phyloP scores from a whole-genome alignment of 2,329 filamentous ascomycete species.

The Lachnellula willkommii region DNA sequence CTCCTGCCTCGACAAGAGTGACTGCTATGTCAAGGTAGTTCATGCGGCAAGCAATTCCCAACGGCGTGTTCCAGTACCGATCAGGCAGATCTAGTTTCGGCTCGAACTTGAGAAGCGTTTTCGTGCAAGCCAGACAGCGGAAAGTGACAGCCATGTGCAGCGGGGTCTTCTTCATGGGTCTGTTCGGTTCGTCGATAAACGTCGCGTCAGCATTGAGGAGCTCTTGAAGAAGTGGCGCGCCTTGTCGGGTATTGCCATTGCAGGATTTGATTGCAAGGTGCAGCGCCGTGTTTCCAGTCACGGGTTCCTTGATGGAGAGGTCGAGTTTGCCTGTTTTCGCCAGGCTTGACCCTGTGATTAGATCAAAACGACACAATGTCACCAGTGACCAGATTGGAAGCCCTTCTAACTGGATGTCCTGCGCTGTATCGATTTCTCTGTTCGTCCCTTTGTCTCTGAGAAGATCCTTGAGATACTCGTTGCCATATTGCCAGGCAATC shows the following conservation, averaged over 20 bases:
- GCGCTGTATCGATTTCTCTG: not conserved
- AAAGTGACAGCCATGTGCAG: conserved; percentile 13
- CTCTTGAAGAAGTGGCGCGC: conserved; percentile 2
- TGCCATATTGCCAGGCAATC: conserved; percentile 15
- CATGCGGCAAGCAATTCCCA: conserved; percentile 6
- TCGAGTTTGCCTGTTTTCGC: not conserved
- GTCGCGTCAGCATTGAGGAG: not conserved
- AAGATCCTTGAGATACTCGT: conserved; percentile 7
- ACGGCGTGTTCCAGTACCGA: conserved; percentile 8
- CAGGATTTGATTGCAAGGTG: conserved; percentile 8
- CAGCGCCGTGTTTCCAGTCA: conserved; percentile 9
- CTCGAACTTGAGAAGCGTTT: conserved; percentile 10
- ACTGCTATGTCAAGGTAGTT: conserved; percentile 1
- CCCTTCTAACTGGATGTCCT: not conserved
- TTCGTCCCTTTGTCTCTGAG: not conserved
- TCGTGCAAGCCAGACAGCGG: conserved; percentile 2
- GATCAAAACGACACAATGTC: not conserved
- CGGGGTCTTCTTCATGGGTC: conserved; percentile 7
- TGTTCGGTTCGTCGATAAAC: conserved; percentile 6
- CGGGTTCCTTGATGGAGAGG: conserved; percentile 6
- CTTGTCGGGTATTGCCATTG: not conserved
- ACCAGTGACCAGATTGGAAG: conserved; percentile 16
- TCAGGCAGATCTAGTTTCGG: conserved; percentile 9
- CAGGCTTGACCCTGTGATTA: not conserved
- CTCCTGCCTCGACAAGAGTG: conserved; percentile 11